A percentile compares a stretch with the other conserved stretches of the same genome.
These are phyloP conservation scores for Conticribra weissflogii DNA, from an alignment of 108 stramenopile genomes.

Conservation along the genomic window DNA sequence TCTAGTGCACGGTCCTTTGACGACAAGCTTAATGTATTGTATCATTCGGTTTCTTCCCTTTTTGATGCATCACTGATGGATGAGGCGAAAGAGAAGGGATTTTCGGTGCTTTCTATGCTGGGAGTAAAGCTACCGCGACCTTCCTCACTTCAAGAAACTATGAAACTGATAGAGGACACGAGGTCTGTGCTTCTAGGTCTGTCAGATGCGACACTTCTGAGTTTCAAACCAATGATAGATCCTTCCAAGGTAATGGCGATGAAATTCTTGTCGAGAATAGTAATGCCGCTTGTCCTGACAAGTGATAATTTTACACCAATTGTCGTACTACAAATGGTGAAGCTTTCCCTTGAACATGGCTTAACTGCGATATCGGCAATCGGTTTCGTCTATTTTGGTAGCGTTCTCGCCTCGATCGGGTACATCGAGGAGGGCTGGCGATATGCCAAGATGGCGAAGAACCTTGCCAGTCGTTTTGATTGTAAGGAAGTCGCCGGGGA, in stretches of 20 bases:
- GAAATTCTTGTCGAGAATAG: slow-evolving; percentile 14
- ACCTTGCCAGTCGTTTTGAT: slow-evolving; percentile 5
- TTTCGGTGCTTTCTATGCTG: slow-evolving; percentile 4
- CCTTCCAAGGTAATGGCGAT: slow-evolving; percentile 9
- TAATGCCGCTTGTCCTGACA: background rate
- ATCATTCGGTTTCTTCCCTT: background rate
- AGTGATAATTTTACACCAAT: background rate
- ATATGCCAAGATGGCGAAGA: slow-evolving; percentile 8
- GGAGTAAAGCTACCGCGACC: slow-evolving; percentile 7
- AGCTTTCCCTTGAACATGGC: slow-evolving; percentile 21
- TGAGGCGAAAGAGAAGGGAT: slow-evolving; percentile 9
- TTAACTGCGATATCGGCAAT: slow-evolving; percentile 15
- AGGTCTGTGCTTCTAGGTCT: slow-evolving; percentile 6
- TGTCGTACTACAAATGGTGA: slow-evolving; percentile 11
- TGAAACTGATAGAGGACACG: background rate
- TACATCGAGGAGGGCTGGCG: slow-evolving; percentile 11
- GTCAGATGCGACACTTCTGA: slow-evolving; percentile 14
- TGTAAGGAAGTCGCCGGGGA: background rate
- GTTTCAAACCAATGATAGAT: slow-evolving; percentile 13
- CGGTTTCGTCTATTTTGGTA: slow-evolving; percentile 21
- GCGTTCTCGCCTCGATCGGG: background rate
- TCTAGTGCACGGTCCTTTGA: slow-evolving; percentile 12
- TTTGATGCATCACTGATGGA: background rate
- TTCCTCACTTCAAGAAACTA: background rate
- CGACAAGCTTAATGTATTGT: slow-evolving; percentile 8